Evolutionary conservation across 192 early-diverging fungal genomes (phyloP), one percentile per base, ranked within the genome.

Genomic region (Gonapodya prolifera): DNA sequence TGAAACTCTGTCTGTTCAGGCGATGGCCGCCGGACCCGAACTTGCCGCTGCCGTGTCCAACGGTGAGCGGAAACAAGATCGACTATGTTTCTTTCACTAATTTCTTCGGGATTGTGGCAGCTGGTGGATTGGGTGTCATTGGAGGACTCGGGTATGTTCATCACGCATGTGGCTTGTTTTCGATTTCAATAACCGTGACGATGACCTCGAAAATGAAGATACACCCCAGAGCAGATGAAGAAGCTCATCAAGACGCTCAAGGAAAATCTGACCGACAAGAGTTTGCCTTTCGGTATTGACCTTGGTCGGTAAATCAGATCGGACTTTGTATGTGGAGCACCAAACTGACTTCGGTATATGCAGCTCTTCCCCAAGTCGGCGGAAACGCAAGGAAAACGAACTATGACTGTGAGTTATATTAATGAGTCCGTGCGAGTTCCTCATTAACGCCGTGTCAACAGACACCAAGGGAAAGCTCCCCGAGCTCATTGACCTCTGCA

Each of bases 361-460:
- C 32, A 16, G 79, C 82, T 35, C 69, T 85, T 34, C 84, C 84
- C 32, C 84, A 85, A 73, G 84, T 85, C 74, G 84, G 84, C n/a
- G 83, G 81, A 1, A 82, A 77, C 36, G 84, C 84, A n/a, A 75
- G 84, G 28, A 83, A 83, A 75, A 85, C 84, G 16, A 85, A 85
- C 79, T 85, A 32, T 32, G 71, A 73, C 28, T n/a, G 28, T 73
- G 28, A 8, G 45, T 61, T 61, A n/a, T n/a, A n/a, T n/a, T n/a
- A n/a, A n/a, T n/a, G n/a, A n/a, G n/a, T n/a, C n/a, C n/a, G n/a
- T n/a, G n/a, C n/a, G n/a, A n/a, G n/a, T n/a, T n/a, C n/a, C n/a
- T n/a, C n/a, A n/a, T n/a, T n/a, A n/a, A n/a, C n/a, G n/a, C n/a
- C n/a, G n/a, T n/a, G n/a, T n/a, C n/a, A n/a, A n/a, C n/a, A n/a